phyloP scores from a whole-genome alignment of 371 early-diverging fungal species.

The Actinomortierella ambigua region DNA sequence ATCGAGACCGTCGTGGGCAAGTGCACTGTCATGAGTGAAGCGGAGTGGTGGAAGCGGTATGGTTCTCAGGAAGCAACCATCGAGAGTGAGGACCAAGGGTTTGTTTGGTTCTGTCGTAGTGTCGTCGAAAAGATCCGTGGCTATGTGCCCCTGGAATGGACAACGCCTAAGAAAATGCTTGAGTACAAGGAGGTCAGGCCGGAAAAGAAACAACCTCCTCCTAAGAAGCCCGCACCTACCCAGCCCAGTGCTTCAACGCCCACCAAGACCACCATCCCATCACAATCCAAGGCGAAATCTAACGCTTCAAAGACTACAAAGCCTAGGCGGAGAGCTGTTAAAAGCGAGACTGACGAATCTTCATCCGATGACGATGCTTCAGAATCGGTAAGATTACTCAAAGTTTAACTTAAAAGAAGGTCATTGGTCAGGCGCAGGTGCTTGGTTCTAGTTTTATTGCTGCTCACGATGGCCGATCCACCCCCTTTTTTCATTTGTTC shows the following conservation, averaged over 20 bases:
- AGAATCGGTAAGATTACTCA: conserved; percentile 9
- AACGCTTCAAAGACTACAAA: background rate
- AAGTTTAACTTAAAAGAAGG: background rate
- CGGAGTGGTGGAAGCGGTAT: conserved; percentile 16
- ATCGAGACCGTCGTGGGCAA: conserved; percentile 48
- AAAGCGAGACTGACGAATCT: background rate
- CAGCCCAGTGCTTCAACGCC: background rate
- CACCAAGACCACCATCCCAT: background rate
- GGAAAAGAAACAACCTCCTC: conserved; percentile 15
- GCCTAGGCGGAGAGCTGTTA: background rate
- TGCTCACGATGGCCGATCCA: too few species aligned
- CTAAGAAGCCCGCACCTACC: background rate
- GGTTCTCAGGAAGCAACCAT: conserved; percentile 7
- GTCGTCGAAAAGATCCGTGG: conserved; percentile 47
- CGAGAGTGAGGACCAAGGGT: background rate
- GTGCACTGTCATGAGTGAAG: conserved; percentile 39
- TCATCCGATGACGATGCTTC: conserved; percentile 1
- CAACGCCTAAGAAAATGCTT: conserved; percentile 45
- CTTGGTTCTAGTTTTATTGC: too few species aligned
- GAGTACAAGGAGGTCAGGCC: conserved; percentile 30
- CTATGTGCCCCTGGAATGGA: conserved; percentile 36
- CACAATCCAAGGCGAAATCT: background rate
- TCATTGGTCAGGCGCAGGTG: too few species aligned
- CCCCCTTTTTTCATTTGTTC: too few species aligned
- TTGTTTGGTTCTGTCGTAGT: conserved; percentile 38